These are phyloP conservation scores for Triticum monococcum DNA, from an alignment of 176 grass and related monocot species.

Conservation along the genomic window DNA sequence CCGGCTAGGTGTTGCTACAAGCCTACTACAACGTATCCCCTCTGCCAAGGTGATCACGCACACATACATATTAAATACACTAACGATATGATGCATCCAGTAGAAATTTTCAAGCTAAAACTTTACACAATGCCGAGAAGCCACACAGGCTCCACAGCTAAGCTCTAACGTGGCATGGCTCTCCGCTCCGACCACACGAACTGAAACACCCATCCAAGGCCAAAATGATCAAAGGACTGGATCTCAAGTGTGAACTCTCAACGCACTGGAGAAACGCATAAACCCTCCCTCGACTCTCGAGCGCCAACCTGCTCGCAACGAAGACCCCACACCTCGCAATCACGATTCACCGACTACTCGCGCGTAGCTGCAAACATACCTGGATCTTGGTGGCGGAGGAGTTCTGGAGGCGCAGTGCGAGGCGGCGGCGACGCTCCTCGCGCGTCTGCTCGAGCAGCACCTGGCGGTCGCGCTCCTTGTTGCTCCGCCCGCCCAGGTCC, in stretches of 20 bases:
- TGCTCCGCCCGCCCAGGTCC: conserved; percentile 93
- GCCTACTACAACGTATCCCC: not conserved
- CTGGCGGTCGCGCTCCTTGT: conserved; percentile 92
- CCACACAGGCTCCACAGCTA: not conserved
- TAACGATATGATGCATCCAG: not conserved
- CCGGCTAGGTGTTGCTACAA: not conserved
- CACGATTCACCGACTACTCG: not conserved
- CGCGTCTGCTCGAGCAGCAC: conserved; percentile 80
- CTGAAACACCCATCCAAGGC: not conserved
- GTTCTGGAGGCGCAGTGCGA: conserved; percentile 62
- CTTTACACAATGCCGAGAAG: not conserved
- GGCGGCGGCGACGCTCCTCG: conserved; percentile 70
- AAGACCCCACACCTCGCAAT: not conserved
- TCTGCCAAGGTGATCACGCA: not conserved
- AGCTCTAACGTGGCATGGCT: not conserved
- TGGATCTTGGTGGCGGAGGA: conserved; percentile 85
- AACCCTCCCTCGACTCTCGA: not conserved
- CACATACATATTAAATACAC: not conserved
- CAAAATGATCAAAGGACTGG: not conserved
- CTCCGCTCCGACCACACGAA: not conserved
- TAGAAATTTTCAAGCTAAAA: not conserved
- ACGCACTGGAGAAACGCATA: not conserved
- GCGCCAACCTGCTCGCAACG: not conserved
- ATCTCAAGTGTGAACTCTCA: not conserved
- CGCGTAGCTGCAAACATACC: conserved; percentile 45